Conservation (phyloP, 2,329 filamentous ascomycete species). For the Ramularia collo-cygni region DNA sequence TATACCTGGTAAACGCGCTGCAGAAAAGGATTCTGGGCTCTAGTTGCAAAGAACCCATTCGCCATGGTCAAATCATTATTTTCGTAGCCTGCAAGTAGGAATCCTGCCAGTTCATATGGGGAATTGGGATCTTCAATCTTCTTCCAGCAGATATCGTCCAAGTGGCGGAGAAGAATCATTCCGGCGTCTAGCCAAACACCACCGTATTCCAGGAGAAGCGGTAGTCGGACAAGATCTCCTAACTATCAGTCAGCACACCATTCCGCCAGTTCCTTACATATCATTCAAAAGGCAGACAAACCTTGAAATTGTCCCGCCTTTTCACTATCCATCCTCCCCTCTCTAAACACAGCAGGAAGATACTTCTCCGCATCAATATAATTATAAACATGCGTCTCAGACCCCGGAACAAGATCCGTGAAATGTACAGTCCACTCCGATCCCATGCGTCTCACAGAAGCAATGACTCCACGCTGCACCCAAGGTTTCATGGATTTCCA, state of each 20-base stretch:
- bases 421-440: slow-evolving; percentile 39
- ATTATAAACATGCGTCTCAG: slow-evolving; percentile 35
- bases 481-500: slow-evolving; percentile 30
- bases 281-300: too few species aligned
- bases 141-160: slow-evolving; percentile 37
- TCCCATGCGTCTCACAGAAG: slow-evolving; percentile 34
- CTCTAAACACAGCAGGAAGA: slow-evolving; percentile 35
- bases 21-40: slow-evolving; percentile 36
- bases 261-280: too few species aligned
- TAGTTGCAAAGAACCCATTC: slow-evolving; percentile 41
- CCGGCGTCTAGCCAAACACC: slow-evolving; percentile 40
- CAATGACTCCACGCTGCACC: slow-evolving; percentile 34
- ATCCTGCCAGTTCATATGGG: slow-evolving; percentile 28
- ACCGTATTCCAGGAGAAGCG: slow-evolving; percentile 34
- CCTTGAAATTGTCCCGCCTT: slow-evolving; percentile 35
- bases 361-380: slow-evolving; percentile 31
- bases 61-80: slow-evolving; percentile 23
- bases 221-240: slow-evolving; percentile 43
- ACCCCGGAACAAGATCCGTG: slow-evolving; percentile 33
- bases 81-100: slow-evolving; percentile 14
- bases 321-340: slow-evolving; percentile 40
- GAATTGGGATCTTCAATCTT: slow-evolving; percentile 33
- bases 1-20: slow-evolving; percentile 16
- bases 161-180: slow-evolving; percentile 31
- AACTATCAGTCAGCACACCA: too few species aligned